Evolutionary conservation across 352 stramenopile species (phyloP).

Genomic region (Globisporangium sylvaticum): DNA sequence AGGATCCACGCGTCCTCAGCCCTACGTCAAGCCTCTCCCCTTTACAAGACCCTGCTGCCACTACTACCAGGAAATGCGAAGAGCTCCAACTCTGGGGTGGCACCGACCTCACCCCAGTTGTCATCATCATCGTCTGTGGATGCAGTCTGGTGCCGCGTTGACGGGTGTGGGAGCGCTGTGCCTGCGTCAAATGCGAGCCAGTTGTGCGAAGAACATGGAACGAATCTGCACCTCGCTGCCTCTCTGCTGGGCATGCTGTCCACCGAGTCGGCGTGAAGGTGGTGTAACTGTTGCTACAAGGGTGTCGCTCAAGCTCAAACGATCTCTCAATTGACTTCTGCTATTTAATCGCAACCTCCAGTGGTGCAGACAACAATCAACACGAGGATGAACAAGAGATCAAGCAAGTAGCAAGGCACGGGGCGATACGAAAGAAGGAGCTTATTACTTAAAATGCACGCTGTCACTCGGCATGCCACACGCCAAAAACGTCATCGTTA

Average conservation of each 20-base stretch:
- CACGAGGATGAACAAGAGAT: not conserved
- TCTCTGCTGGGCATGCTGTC: constrained; percentile 20
- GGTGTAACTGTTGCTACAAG: not conserved
- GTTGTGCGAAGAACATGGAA: constrained; percentile 15
- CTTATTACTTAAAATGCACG: not conserved
- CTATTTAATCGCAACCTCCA: not conserved
- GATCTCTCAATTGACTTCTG: not conserved
- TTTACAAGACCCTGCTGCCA: not conserved
- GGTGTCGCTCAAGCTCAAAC: too few relatives aligned
- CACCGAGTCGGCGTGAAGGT: not conserved
- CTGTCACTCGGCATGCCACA: constrained; percentile 7
- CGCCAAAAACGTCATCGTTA: not conserved
- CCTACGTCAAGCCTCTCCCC: not conserved
- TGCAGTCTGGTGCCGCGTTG: not conserved
- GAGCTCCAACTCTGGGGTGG: not conserved
- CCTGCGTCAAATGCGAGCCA: not conserved
- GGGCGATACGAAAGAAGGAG: not conserved
- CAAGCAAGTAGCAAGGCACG: not conserved
- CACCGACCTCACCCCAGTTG: too few relatives aligned
- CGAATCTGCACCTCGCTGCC: constrained; percentile 11
- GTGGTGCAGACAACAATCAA: not conserved
- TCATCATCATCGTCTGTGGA: not conserved
- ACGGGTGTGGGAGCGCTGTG: constrained; percentile 5
- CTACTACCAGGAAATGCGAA: not conserved
- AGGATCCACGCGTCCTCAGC: not conserved